Evolutionary conservation across 805 yeast species (phyloP).

Genomic region (Lachancea nothofagi): DNA sequence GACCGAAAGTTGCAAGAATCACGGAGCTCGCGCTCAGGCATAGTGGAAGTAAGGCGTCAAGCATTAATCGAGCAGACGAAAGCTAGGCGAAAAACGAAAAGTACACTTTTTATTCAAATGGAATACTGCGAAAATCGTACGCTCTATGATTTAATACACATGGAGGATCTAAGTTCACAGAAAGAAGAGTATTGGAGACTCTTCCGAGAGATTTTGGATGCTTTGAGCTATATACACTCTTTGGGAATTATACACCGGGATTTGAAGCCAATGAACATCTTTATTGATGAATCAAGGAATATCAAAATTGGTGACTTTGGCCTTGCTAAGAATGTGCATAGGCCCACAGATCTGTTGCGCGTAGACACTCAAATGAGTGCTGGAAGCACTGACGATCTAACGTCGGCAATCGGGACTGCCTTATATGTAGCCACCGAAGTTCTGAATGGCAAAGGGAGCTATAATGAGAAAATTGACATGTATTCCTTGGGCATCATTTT

Average conservation of each 20-base stretch:
- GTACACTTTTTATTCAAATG: slow-evolving; percentile 93
- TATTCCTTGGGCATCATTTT: slow-evolving; percentile 91
- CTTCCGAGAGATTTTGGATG: slow-evolving; percentile 82
- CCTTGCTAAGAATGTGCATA: slow-evolving; percentile 82
- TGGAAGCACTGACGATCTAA: slow-evolving; percentile 58
- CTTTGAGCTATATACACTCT: slow-evolving; percentile 82
- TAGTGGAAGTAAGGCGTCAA: neutral
- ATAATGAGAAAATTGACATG: slow-evolving; percentile 92
- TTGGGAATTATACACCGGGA: slow-evolving; percentile 95
- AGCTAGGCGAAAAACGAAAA: slow-evolving; percentile 32
- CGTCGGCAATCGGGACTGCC: slow-evolving; percentile 92
- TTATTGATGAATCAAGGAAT: slow-evolving; percentile 83
- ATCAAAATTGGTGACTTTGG: slow-evolving; percentile 97
- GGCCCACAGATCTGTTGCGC: slow-evolving; percentile 33
- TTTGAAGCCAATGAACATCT: slow-evolving; percentile 90
- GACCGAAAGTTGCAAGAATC: neutral
- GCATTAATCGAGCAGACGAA: neutral
- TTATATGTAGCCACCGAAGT: slow-evolving; percentile 91
- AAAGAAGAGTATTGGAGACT: slow-evolving; percentile 86
- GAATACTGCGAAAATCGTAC: slow-evolving; percentile 97
- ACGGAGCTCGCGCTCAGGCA: neutral
- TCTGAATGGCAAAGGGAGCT: slow-evolving; percentile 61
- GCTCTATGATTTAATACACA: slow-evolving; percentile 68
- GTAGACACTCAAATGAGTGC: slow-evolving; percentile 27
- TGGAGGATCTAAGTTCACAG: slow-evolving; percentile 63